Evolutionary conservation across 129 eudicot genomes (phyloP).

Genomic region (Deinandra increscens): DNA sequence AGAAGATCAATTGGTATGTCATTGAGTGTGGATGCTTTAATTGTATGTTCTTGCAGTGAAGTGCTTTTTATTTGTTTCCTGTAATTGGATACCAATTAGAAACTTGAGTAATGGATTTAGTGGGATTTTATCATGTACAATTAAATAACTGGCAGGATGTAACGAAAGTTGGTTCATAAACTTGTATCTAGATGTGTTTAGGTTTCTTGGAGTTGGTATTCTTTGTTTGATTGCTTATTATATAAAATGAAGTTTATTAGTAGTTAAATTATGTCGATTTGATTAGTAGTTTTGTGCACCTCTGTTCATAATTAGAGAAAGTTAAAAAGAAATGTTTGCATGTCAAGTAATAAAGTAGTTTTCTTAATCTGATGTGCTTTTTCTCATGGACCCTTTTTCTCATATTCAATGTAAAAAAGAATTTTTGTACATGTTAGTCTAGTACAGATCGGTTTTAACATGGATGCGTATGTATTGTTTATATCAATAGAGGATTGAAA

Average conservation of each 20-base stretch:
- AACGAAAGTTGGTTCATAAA: too few relatives aligned
- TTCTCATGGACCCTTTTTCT: too few relatives aligned
- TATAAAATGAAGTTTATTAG: not conserved
- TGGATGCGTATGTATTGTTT: too few relatives aligned
- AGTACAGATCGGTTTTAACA: too few relatives aligned
- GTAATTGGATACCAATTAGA: not conserved
- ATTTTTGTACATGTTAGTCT: too few relatives aligned
- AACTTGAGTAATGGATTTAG: not conserved
- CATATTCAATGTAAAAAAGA: too few relatives aligned
- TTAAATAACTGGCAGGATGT: not conserved
- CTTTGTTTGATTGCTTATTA: not conserved
- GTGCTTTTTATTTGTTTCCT: too few relatives aligned
- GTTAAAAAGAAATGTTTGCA: conserved; percentile 6
- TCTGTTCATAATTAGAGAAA: not conserved
- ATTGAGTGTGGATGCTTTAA: not conserved
- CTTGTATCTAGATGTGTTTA: not conserved
- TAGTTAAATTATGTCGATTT: not conserved
- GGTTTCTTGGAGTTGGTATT: conserved; percentile 6
- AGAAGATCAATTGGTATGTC: not conserved
- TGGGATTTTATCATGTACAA: not conserved
- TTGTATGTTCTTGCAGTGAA: conserved; percentile 12
- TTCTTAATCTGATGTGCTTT: too few relatives aligned
- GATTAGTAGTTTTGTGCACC: not conserved
- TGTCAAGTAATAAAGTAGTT: too few relatives aligned
- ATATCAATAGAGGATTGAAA: too few relatives aligned